These are phyloP conservation scores for Russula foetens DNA, from an alignment of 768 basidiomycete species.

Conservation along the genomic window DNA sequence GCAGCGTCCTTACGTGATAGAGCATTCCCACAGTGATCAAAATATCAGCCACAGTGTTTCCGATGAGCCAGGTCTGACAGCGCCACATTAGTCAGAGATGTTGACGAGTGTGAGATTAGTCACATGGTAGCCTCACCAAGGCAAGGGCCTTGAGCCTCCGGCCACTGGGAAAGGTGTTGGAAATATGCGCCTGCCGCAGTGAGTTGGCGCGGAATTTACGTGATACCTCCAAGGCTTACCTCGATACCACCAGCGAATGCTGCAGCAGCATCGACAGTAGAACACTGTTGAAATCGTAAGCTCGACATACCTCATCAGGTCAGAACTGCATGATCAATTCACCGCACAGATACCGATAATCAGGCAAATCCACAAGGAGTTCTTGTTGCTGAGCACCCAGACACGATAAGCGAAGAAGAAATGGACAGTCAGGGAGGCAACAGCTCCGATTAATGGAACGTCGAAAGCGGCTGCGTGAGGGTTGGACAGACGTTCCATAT, in stretches of 20 bases:
- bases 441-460: not conserved
- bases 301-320: too few relatives aligned
- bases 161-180: not conserved
- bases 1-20: not conserved
- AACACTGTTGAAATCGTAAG: not conserved
- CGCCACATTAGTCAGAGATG: not conserved
- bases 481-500: not conserved
- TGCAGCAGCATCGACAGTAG: not conserved
- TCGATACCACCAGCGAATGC: not conserved
- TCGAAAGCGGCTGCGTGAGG: not conserved
- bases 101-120: too few relatives aligned
- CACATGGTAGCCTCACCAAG: not conserved
- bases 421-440: constrained; percentile 2
- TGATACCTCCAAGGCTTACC: not conserved
- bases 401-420: constrained; percentile 14
- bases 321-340: not conserved
- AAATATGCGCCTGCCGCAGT: not conserved
- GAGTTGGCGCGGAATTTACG: not conserved
- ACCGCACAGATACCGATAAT: constrained; percentile 5
- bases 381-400: constrained; percentile 2
- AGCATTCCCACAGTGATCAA: not conserved
- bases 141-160: not conserved
- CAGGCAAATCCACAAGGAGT: not conserved
- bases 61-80: constrained; percentile 4
- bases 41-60: not conserved